Evolutionary conservation across 441 rosid genomes (phyloP), one percentile per base, ranked within the genome.

Genomic region (Pelargonium citronellum): DNA sequence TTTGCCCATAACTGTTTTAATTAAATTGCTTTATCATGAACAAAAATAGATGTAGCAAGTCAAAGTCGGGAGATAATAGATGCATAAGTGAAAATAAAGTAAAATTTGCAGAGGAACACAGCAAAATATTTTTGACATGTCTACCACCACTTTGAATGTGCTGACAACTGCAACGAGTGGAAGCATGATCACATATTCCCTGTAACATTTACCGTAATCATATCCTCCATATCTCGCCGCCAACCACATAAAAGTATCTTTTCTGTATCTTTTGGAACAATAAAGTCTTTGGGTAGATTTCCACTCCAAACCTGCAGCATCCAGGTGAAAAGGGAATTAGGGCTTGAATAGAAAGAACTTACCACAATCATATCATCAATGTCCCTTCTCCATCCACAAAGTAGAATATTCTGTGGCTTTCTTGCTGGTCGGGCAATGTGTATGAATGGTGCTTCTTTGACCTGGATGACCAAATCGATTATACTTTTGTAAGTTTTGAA

Each of bases 381-480:
- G 87, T 87, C 95, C 78, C 95, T 87, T 87, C 91, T 84, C 91
- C 95, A 89, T 85, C 95, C 90, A 87, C 90, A 87, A 76, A 85
- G 89, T 82, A 89, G 95, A 84, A 89, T 87, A 89, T 81, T 89
- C 89, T 85, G 95, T 77, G 90, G 84, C 87, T 81, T 87, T 85
- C 89, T 89, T 74, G 87, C 76, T 63, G 86, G 83, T 74, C 80
- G 83, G 77, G 76, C 73, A 80, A 85, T 70, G 80, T 81, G 82
- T 72, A 82, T 73, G 81, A 85, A 84, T 80, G 86, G 71, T 82
- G 85, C 83, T 71, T 83, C 85, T 75, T 84, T 87, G 79, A 87
- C 89, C 91, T 89, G 91, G 79, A 89, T 78, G 85, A 85, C 81
- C 84, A 85, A 81, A 81, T 80, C 85, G 77, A 79, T 83, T 79